These are phyloP conservation scores for Colletotrichum camelliae DNA, from an alignment of 2,329 filamentous ascomycete species.

Conservation along the genomic window DNA sequence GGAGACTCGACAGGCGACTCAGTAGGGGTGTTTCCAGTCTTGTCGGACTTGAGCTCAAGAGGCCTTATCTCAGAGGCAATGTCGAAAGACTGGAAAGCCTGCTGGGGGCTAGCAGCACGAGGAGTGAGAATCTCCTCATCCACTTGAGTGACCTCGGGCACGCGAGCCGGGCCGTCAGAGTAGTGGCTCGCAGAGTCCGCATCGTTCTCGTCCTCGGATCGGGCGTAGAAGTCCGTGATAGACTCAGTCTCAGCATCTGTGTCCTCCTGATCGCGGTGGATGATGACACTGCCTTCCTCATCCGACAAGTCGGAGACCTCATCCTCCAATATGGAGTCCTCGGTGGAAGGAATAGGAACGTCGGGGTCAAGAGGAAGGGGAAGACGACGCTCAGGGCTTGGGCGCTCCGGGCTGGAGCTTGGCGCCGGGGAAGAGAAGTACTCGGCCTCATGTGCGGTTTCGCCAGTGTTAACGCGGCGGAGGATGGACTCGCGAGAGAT, in stretches of 20 bases:
- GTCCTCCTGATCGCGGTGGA: slow-evolving; percentile 72
- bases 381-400: slow-evolving; percentile 46
- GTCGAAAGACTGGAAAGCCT: slow-evolving; percentile 24
- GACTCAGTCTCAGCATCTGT: slow-evolving; percentile 69
- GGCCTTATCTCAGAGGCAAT: slow-evolving; percentile 16
- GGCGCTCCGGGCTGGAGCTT: slow-evolving; percentile 62
- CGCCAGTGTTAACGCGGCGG: slow-evolving; percentile 77
- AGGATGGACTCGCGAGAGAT: slow-evolving; percentile 96
- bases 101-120: slow-evolving; percentile 46
- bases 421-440: slow-evolving; percentile 68
- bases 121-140: slow-evolving; percentile 58
- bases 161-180: slow-evolving; percentile 41
- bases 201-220: slow-evolving; percentile 53
- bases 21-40: slow-evolving; percentile 23
- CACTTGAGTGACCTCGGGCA: slow-evolving; percentile 10
- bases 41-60: slow-evolving; percentile 19
- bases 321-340: slow-evolving; percentile 64
- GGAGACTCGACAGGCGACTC: slow-evolving; percentile 22
- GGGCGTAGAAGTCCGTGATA: slow-evolving; percentile 70
- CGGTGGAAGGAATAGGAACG: slow-evolving; percentile 86
- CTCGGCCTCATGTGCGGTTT: slow-evolving; percentile 60
- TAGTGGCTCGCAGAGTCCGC: slow-evolving; percentile 64
- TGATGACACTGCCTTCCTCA: slow-evolving; percentile 65
- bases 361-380: slow-evolving; percentile 79
- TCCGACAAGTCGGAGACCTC: slow-evolving; percentile 40